phyloP scores from a whole-genome alignment of 768 basidiomycete species.

The Collybia nuda region DNA sequence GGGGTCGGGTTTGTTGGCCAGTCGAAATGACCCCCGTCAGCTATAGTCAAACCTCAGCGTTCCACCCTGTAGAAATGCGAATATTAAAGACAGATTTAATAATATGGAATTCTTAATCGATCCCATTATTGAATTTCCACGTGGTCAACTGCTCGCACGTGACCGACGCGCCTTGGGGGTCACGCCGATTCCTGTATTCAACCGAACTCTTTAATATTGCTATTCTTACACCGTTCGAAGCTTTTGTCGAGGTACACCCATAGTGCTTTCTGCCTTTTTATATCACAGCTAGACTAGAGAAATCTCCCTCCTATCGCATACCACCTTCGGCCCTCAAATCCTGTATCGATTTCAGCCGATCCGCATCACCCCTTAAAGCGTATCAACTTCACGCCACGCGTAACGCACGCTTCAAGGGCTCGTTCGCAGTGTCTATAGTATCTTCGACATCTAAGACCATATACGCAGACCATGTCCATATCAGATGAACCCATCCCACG shows the following conservation, averaged over 20 bases:
- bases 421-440: background rate
- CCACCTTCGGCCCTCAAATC: background rate
- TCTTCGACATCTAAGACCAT: background rate
- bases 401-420: background rate
- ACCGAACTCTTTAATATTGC: background rate
- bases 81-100: no score
- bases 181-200: background rate
- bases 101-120: no score
- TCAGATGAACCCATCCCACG: slow-evolving; percentile 23
- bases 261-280: background rate
- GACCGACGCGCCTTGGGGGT: slow-evolving; percentile 30
- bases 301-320: background rate
- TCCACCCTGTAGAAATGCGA: no score
- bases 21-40: no score
- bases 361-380: background rate
- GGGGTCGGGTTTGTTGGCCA: no score
- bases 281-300: background rate
- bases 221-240: no score
- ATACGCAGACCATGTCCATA: slow-evolving; percentile 6
- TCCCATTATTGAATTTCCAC: no score
- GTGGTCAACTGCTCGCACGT: slow-evolving; percentile 22
- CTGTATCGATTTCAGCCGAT: slow-evolving; percentile 1
- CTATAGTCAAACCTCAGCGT: no score
- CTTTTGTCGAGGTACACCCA: background rate
- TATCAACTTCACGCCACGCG: background rate